Conservation (phyloP, 768 basidiomycete genomes). For the Gymnopilus dilepis region DNA sequence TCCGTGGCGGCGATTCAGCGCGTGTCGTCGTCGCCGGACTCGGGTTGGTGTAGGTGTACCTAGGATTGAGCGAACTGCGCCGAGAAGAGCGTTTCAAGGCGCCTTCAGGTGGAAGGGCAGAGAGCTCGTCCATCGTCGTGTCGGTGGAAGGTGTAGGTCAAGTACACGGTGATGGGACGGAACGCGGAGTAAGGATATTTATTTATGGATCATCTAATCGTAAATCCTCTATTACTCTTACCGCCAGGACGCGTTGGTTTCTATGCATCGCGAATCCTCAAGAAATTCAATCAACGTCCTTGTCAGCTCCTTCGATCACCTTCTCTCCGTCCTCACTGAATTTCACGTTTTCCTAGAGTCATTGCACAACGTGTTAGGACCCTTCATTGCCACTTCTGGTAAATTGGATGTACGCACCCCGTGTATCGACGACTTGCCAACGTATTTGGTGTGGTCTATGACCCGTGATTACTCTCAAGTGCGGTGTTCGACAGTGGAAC, state of each 20-base stretch:
- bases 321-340: conserved; percentile 80
- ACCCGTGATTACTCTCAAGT: no score
- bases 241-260: background rate
- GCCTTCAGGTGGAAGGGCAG: conserved; percentile 43
- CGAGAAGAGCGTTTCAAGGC: conserved; percentile 34
- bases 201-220: background rate
- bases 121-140: conserved; percentile 43
- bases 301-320: conserved; percentile 68
- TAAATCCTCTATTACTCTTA: background rate
- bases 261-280: no score
- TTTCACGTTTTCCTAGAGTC: conserved; percentile 68
- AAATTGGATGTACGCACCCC: conserved; percentile 35
- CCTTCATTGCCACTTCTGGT: background rate
- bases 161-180: conserved; percentile 1
- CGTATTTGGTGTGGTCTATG: conserved; percentile 84
- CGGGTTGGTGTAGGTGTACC: conserved; percentile 32
- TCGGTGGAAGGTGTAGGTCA: conserved; percentile 2
- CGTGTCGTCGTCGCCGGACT: conserved; percentile 33
- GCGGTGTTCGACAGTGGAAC: no score
- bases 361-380: background rate
- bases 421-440: conserved; percentile 69
- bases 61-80: conserved; percentile 36
- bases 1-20: conserved; percentile 18
- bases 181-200: background rate
- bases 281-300: conserved; percentile 18